A percentile compares a stretch with the other conserved stretches of the same genome.
Conservation (phyloP, 306 rosid genomes). For the Trichosanthes truncata region DNA sequence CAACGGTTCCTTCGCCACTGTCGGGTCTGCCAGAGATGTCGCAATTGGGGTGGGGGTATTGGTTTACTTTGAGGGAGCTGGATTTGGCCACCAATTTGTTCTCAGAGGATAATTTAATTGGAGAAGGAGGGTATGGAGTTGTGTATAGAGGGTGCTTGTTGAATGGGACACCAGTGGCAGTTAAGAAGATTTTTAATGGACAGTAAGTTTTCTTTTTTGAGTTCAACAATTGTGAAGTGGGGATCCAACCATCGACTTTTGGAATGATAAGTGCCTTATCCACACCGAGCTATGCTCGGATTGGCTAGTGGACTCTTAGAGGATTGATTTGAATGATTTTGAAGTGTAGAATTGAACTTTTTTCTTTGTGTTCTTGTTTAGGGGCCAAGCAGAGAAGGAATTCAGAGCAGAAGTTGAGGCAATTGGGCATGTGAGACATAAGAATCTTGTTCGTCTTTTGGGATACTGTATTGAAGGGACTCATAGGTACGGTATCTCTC, state of each 20-base stretch:
- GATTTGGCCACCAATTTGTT: conserved; percentile 76
- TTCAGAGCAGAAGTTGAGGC: conserved; percentile 96
- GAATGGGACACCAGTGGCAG: conserved; percentile 87
- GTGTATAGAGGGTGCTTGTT: conserved; percentile 70
- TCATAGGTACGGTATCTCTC: conserved; percentile 42
- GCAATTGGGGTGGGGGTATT: conserved; percentile 97
- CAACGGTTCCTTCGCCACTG: conserved; percentile 79
- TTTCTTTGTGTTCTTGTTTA: conserved; percentile 6
- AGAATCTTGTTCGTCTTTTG: conserved; percentile 91
- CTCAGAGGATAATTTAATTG: conserved; percentile 64
- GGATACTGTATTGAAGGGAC: conserved; percentile 89
- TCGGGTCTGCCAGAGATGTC: conserved; percentile 82
- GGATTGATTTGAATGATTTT: neutral
- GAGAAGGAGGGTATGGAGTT: conserved; percentile 98
- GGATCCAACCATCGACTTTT: too few relatives aligned
- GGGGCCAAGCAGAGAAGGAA: conserved; percentile 96
- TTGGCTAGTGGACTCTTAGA: too few relatives aligned
- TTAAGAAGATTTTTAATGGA: conserved; percentile 88
- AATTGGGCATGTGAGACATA: conserved; percentile 92
- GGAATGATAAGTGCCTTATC: too few relatives aligned
- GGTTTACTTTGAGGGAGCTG: conserved; percentile 95
- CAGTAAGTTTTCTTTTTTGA: conserved; percentile 34
- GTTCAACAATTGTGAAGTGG: too few relatives aligned
- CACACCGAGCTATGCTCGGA: too few relatives aligned
- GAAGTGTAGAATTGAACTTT: neutral